Evolutionary conservation across 257 asterid species (phyloP).

Genomic region (Capsicum pubescens): DNA sequence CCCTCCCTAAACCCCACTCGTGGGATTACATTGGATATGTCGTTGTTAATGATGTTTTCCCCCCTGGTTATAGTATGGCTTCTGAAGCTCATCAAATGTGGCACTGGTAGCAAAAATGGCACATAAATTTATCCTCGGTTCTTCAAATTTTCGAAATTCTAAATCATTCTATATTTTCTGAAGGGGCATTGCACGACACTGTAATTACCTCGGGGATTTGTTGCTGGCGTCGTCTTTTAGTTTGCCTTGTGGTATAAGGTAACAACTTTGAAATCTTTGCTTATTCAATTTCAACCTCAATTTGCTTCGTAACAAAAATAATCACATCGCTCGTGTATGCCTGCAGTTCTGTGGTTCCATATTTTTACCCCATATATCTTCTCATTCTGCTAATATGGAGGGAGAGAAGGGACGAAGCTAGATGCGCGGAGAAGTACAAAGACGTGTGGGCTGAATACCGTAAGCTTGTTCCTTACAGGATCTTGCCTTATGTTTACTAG

Average conservation of each 20-base stretch:
- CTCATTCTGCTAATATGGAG: conserved; percentile 90
- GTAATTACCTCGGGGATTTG: conserved; percentile 96
- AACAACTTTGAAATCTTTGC: conserved; percentile 21
- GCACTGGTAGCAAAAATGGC: not conserved
- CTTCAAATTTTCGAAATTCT: conserved; percentile 1
- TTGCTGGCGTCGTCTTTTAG: conserved; percentile 88
- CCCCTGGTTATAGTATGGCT: conserved; percentile 2
- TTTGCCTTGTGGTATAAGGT: conserved; percentile 97
- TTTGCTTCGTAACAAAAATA: not conserved
- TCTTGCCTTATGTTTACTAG: conserved; percentile 80
- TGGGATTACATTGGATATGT: no score
- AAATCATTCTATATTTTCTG: conserved; percentile 3
- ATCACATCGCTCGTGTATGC: not conserved
- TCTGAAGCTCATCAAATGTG: not conserved
- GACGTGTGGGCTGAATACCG: conserved; percentile 88
- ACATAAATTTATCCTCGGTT: not conserved
- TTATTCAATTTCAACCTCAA: not conserved
- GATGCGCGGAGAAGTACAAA: conserved; percentile 92
- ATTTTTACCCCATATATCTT: conserved; percentile 90
- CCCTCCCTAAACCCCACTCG: no score
- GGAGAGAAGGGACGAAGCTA: conserved; percentile 95
- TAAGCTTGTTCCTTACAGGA: conserved; percentile 88
- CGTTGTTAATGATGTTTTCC: not conserved
- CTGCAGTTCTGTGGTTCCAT: conserved; percentile 90
- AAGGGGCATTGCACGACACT: conserved; percentile 98